Evolutionary conservation across 2,329 filamentous ascomycete genomes (phyloP).

Genomic region (Colletotrichum sp.): DNA sequence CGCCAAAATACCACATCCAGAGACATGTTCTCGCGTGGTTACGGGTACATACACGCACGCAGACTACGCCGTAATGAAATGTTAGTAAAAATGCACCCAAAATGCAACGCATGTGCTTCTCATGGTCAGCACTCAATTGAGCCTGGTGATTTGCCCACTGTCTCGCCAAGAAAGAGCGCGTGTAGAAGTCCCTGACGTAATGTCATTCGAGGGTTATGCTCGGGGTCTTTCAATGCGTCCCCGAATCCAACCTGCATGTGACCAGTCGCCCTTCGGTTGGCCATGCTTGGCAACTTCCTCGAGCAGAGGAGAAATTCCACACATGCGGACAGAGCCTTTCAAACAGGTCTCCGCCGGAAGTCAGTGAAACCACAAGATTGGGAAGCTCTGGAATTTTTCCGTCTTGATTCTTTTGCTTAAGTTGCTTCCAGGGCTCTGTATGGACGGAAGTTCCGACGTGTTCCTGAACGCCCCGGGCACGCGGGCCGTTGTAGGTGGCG

Average conservation of each 20-base stretch:
- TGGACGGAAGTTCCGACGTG: not conserved
- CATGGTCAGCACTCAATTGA: not conserved
- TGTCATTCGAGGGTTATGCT: not conserved
- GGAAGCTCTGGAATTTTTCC: not conserved
- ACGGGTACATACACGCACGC: not conserved
- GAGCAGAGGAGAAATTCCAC: not conserved
- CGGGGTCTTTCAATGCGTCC: not conserved
- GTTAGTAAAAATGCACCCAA: not conserved
- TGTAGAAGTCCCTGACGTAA: not conserved
- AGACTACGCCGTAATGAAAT: not conserved
- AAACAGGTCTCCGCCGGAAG: fast-evolving
- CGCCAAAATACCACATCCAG: fast-evolving
- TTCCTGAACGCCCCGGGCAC: not conserved
- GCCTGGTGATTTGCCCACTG: not conserved
- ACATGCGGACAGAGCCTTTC: not conserved
- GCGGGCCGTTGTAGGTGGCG: conserved; percentile 9
- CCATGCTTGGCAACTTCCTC: not conserved
- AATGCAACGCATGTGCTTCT: not conserved
- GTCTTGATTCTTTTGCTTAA: not conserved
- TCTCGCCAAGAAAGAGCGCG: not conserved
- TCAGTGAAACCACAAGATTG: not conserved
- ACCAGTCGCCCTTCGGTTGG: not conserved
- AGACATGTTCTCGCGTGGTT: not conserved
- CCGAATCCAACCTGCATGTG: not conserved
- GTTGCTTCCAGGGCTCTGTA: not conserved